A percentile compares a stretch with the other conserved stretches of the same genome.
Evolutionary conservation across 2,329 filamentous ascomycete species (phyloP).

Genomic region (Ilyonectria destructans): DNA sequence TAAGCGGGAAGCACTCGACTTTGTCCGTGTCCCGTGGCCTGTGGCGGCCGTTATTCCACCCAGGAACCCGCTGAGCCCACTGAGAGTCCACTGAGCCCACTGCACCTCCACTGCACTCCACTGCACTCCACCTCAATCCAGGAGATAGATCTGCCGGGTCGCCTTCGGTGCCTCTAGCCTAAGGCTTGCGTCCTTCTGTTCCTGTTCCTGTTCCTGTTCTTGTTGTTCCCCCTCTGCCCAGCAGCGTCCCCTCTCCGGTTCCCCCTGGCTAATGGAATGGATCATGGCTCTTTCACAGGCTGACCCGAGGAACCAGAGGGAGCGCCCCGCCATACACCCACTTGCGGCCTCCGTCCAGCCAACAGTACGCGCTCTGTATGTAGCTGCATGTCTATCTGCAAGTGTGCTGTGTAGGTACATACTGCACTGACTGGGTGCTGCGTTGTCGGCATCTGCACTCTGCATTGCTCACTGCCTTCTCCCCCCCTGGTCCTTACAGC

Average conservation of each 20-base stretch:
- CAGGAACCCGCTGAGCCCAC: background rate
- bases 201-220: background rate
- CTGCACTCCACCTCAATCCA: background rate
- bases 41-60: conserved; percentile 26
- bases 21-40: conserved; percentile 2
- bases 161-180: background rate
- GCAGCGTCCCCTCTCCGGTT: background rate
- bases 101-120: background rate
- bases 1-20: conserved; percentile 25
- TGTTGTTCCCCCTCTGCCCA: background rate
- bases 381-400: background rate
- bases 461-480: background rate
- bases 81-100: background rate
- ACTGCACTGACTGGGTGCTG: background rate
- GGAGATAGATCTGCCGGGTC: conserved; percentile 18
- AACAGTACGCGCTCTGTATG: background rate
- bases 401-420: background rate
- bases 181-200: background rate
- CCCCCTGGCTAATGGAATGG: conserved; percentile 9
- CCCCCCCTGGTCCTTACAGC: conserved; percentile 2
- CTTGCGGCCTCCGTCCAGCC: background rate
- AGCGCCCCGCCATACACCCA: conserved; percentile 1
- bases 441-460: background rate
- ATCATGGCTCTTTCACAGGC: conserved; percentile 9
- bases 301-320: background rate